These are phyloP conservation scores for Leishmania braziliensis DNA, from an alignment of 208 protist genomes.

Conservation along the genomic window DNA sequence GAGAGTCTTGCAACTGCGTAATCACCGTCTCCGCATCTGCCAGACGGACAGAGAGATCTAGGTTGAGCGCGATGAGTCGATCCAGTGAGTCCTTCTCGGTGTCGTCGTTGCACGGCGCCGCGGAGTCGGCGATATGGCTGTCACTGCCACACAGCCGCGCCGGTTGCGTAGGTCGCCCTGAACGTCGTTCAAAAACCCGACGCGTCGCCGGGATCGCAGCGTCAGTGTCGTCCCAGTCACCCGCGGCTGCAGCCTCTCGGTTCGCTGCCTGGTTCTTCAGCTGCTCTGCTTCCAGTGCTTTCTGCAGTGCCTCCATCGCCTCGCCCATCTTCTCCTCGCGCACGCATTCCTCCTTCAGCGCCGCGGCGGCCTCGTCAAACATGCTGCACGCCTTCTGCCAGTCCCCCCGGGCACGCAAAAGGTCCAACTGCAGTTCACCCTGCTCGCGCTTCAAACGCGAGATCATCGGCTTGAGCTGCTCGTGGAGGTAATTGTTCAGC, in stretches of 20 bases:
- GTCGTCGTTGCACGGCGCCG: background rate
- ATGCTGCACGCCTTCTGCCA: conserved; percentile 25
- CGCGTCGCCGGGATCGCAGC: background rate
- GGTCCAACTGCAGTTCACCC: conserved; percentile 38
- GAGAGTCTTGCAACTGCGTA: conserved; percentile 27
- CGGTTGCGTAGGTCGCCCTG: conserved; percentile 10
- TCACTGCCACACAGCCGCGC: conserved; percentile 4
- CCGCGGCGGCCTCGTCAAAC: conserved; percentile 27
- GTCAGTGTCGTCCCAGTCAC: background rate
- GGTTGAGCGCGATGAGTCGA: conserved; percentile 33
- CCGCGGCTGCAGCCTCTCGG: background rate
- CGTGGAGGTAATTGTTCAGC: conserved; percentile 34
- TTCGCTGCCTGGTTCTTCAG: conserved; percentile 7
- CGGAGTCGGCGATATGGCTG: background rate
- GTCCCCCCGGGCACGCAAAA: conserved; percentile 24
- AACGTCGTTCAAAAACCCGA: background rate
- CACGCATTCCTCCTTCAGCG: conserved; percentile 32
- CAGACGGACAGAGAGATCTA: conserved; percentile 39
- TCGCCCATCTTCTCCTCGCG: conserved; percentile 51
- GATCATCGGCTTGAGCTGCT: conserved; percentile 37
- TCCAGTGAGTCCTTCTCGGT: conserved; percentile 10
- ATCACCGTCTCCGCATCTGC: conserved; percentile 41
- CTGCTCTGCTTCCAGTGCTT: conserved; percentile 34
- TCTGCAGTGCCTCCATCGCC: conserved; percentile 38
- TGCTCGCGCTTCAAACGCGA: conserved; percentile 16